Conservation (phyloP, 495 filamentous ascomycete species). For the Monascus purpureus region DNA sequence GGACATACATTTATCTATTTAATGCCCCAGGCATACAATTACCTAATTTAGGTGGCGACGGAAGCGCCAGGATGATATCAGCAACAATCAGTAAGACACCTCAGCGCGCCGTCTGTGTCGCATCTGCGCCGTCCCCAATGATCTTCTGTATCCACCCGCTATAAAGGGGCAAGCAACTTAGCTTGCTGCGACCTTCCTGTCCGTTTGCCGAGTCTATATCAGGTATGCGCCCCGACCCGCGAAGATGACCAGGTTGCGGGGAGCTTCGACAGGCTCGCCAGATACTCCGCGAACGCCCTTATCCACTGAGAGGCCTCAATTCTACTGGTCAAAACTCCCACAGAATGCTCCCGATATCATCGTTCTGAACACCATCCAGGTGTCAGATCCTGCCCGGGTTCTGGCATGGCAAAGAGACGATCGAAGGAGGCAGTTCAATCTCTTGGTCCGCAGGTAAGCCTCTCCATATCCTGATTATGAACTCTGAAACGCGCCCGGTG, state of each 20-base stretch:
- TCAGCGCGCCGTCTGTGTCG: too few relatives aligned
- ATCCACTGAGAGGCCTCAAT: conserved; percentile 16
- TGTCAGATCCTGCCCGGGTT: conserved; percentile 30
- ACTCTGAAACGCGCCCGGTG: background rate
- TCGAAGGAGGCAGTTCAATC: conserved; percentile 35
- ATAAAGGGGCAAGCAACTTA: too few relatives aligned
- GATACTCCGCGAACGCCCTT: conserved; percentile 14
- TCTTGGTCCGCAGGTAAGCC: conserved; percentile 36
- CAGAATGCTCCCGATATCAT: conserved; percentile 35
- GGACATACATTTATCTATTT: too few relatives aligned
- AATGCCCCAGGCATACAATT: too few relatives aligned
- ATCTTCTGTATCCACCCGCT: too few relatives aligned
- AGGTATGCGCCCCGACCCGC: conserved; percentile 15
- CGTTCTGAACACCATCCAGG: conserved; percentile 32
- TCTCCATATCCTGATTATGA: background rate
- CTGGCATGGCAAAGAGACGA: conserved; percentile 36
- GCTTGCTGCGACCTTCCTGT: too few relatives aligned
- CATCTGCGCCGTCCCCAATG: too few relatives aligned
- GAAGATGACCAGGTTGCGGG: conserved; percentile 34
- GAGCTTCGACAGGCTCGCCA: conserved; percentile 28
- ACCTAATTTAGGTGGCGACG: too few relatives aligned
- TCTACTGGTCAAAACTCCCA: conserved; percentile 31
- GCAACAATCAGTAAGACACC: too few relatives aligned
- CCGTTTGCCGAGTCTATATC: background rate
- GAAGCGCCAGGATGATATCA: too few relatives aligned